Percentiles rank a stretch among this genome's conserved stretches.
These are phyloP conservation scores for Ogataea paraovalis DNA, from an alignment of 805 yeast species.

Conservation along the genomic window DNA sequence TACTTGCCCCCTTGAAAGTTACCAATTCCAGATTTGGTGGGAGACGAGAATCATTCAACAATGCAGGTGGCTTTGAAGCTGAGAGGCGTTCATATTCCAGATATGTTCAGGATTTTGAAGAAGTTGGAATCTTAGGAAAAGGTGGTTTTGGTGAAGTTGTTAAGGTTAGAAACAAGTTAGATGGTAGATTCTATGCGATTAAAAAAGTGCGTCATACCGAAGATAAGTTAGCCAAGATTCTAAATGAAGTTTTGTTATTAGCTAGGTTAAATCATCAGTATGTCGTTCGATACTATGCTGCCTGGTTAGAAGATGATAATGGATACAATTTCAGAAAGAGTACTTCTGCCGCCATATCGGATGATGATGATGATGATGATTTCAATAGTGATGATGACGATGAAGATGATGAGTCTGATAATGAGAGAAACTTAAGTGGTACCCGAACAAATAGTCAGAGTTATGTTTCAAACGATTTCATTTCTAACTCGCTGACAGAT, in stretches of 20 bases:
- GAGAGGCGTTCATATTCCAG: constrained; percentile 47
- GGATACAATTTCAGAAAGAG: constrained; percentile 10
- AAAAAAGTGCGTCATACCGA: constrained; percentile 85
- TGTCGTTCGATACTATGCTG: constrained; percentile 93
- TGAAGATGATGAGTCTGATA: constrained; percentile 27
- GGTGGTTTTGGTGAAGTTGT: constrained; percentile 99
- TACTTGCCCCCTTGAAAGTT: constrained; percentile 8
- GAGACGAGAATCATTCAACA: constrained; percentile 29
- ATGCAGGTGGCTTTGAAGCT: constrained; percentile 13
- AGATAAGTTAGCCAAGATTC: constrained; percentile 70
- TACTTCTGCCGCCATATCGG: constrained; percentile 27
- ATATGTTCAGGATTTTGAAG: constrained; percentile 92
- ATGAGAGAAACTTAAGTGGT: constrained; percentile 18
- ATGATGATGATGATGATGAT: constrained; percentile 21
- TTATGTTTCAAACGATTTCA: constrained; percentile 51
- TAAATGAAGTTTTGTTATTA: constrained; percentile 87
- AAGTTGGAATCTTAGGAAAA: constrained; percentile 81
- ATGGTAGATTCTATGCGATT: constrained; percentile 92
- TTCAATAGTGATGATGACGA: constrained; percentile 31
- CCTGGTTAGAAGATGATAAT: constrained; percentile 86
- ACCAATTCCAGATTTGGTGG: background rate
- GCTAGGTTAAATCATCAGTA: constrained; percentile 93
- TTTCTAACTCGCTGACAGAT: constrained; percentile 59
- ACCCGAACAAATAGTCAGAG: constrained; percentile 32
- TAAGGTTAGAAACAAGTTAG: constrained; percentile 89